Evolutionary conservation across 352 stramenopile species (phyloP).

Genomic region (Phytophthora podocarpi): DNA sequence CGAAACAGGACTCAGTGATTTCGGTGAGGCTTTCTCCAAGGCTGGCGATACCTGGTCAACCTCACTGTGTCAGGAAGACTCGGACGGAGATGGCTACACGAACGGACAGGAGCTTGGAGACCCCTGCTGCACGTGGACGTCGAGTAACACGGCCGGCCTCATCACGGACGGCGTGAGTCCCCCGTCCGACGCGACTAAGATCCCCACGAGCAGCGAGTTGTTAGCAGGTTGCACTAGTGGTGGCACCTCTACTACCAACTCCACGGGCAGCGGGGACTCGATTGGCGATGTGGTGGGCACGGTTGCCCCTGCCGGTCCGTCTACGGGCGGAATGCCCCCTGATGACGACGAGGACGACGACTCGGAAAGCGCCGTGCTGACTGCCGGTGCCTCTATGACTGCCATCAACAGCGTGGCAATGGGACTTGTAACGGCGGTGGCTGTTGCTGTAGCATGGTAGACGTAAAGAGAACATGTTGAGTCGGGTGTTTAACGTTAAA

Average conservation of each 20-base stretch:
- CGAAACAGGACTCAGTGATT: slow-evolving; percentile 58
- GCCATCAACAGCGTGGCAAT: slow-evolving; percentile 14
- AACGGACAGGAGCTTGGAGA: slow-evolving; percentile 89
- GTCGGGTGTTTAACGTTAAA: slow-evolving; percentile 32
- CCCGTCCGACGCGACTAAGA: slow-evolving; percentile 61
- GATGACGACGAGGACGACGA: slow-evolving; percentile 71
- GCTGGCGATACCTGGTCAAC: slow-evolving; percentile 53
- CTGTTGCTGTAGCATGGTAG: slow-evolving; percentile 26
- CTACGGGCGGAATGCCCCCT: slow-evolving; percentile 26
- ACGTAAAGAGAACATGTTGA: slow-evolving; percentile 6
- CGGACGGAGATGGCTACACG: slow-evolving; percentile 82
- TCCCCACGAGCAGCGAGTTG: slow-evolving; percentile 54
- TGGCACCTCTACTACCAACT: slow-evolving; percentile 31
- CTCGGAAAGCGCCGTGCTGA: slow-evolving; percentile 51
- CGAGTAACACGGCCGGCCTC: slow-evolving; percentile 45
- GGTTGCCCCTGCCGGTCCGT: slow-evolving; percentile 25
- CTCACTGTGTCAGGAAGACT: slow-evolving; percentile 65
- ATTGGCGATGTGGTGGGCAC: slow-evolving; percentile 42
- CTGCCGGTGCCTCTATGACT: slow-evolving; percentile 8
- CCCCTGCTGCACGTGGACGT: slow-evolving; percentile 80
- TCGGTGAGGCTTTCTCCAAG: slow-evolving; percentile 66
- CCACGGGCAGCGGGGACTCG: slow-evolving; percentile 30
- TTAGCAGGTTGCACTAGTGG: slow-evolving; percentile 46
- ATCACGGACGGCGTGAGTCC: slow-evolving; percentile 66
- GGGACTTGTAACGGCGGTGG: slow-evolving; percentile 9